These are phyloP conservation scores for Datura wrightii DNA, from an alignment of 257 asterid species.

Conservation along the genomic window DNA sequence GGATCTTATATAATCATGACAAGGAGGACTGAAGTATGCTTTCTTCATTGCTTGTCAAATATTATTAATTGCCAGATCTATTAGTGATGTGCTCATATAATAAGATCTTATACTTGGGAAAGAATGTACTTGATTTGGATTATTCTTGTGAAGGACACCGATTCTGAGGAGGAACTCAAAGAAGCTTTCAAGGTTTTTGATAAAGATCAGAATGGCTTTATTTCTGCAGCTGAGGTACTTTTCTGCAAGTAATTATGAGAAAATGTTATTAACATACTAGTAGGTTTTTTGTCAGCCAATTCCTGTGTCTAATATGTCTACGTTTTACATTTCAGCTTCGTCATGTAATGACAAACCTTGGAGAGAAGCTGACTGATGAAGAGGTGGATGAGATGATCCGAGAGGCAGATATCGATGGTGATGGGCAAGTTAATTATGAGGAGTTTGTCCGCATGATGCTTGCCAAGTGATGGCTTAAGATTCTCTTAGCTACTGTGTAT, in stretches of 20 bases:
- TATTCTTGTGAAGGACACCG: constrained; percentile 56
- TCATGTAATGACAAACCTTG: constrained; percentile 64
- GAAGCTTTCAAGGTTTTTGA: constrained; percentile 68
- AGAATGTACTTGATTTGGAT: neutral
- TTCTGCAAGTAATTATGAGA: constrained; percentile 18
- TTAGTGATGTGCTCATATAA: neutral
- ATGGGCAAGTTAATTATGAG: constrained; percentile 62
- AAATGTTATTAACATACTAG: neutral
- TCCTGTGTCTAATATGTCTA: neutral
- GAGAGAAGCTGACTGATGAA: constrained; percentile 67
- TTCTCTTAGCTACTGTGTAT: constrained; percentile 25
- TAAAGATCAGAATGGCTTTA: constrained; percentile 67
- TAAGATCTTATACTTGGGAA: neutral
- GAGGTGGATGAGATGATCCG: constrained; percentile 65
- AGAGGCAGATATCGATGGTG: constrained; percentile 66
- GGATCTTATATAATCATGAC: constrained; percentile 1
- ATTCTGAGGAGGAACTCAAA: constrained; percentile 64
- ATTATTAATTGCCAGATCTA: neutral
- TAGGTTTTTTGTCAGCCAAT: neutral
- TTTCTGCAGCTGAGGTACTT: constrained; percentile 66
- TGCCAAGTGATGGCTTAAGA: constrained; percentile 43
- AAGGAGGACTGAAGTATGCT: neutral
- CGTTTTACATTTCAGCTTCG: constrained; percentile 49
- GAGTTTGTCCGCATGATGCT: constrained; percentile 68
- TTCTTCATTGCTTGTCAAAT: neutral